Evolutionary conservation across 352 stramenopile genomes (phyloP), one percentile per base, ranked within the genome.

Genomic region (Phytopythium delawarense): DNA sequence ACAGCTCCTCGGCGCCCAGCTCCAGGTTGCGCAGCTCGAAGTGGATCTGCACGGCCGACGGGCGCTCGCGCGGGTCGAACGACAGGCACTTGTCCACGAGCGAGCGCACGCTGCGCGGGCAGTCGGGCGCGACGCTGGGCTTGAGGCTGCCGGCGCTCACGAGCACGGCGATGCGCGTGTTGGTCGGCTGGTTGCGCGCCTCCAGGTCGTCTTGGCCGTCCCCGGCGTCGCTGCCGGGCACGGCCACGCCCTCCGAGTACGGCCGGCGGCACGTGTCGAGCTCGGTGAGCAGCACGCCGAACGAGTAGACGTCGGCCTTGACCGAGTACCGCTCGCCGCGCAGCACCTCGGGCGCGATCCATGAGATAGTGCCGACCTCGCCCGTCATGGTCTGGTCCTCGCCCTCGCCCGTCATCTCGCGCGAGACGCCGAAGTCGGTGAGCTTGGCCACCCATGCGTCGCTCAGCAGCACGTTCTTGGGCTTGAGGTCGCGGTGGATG

Each of bases 271-370:
- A 79, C 12, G 79, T 88, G 59, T 86, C 79, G 18, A 88, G 35
- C 54, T 88, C 79, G 0, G 75, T 76, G 12, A 88, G 61, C 52
- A 88, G 71, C 20, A 91, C 75, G 21, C 83, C 84, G 61, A 91
- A 84, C 8, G 78, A 87, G 68, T 91, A 94, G 21, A 94, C 75
- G 56, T 94, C 84, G 5, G 81, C 76, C 62, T 85, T 84, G 58
- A 87, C 75, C 18, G 74, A 86, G 67, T 87, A 93, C 4, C 75
- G 65, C 50, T 89, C 67, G 28, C 78, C 78, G 20, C 67, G 59
- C 34, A 94, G 61, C 25, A 92, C 79, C 66, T 94, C 84, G 0
- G 84, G 84, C 5, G 83, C 84, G 11, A 60, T 72, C 66, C 66
- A 72, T 34, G 66, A 61, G 44, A 72, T 68, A 61, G 57, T 71